Percentiles rank a stretch among this genome's conserved stretches.
phyloP scores from a whole-genome alignment of 2,329 filamentous ascomycete species.

The Monosporascus ibericus region DNA sequence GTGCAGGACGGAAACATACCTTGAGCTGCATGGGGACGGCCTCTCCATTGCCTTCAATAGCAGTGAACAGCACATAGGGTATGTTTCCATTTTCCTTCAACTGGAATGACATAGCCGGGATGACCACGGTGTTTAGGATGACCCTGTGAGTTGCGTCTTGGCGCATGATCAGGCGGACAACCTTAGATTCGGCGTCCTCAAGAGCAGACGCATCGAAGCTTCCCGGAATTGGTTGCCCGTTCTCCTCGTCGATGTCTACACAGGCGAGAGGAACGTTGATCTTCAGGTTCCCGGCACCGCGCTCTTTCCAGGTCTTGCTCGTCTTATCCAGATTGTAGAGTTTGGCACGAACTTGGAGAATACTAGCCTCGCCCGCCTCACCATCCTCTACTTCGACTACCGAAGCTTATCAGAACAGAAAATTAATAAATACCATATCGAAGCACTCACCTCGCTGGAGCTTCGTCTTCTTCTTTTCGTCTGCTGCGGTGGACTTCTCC shows the following conservation, averaged over 20 bases:
- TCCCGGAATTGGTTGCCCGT: slow-evolving; percentile 40
- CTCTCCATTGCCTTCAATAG: slow-evolving; percentile 50
- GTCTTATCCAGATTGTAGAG: slow-evolving; percentile 72
- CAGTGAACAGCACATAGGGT: slow-evolving; percentile 61
- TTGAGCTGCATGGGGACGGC: slow-evolving; percentile 56
- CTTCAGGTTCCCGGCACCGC: slow-evolving; percentile 77
- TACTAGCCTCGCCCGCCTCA: slow-evolving; percentile 73
- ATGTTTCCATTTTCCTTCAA: slow-evolving; percentile 68
- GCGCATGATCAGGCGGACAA: slow-evolving; percentile 77
- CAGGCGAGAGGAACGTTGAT: slow-evolving; percentile 65
- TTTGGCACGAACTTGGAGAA: slow-evolving; percentile 73
- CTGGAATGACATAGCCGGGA: slow-evolving; percentile 73
- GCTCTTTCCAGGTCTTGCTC: slow-evolving; percentile 78
- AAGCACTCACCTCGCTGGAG: slow-evolving; percentile 62
- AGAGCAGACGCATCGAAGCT: slow-evolving; percentile 51
- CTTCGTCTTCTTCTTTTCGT: slow-evolving; percentile 58
- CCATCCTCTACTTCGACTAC: slow-evolving; percentile 72
- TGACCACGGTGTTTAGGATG: slow-evolving; percentile 77
- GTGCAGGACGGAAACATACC: slow-evolving; percentile 33
- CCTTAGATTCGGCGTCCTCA: slow-evolving; percentile 42
- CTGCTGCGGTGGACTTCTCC: slow-evolving; percentile 22
- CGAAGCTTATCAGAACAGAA: slow-evolving; percentile 22
- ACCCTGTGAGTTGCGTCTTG: slow-evolving; percentile 85
- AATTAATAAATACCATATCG: neutral
- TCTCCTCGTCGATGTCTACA: slow-evolving; percentile 47